Evolutionary conservation across 495 filamentous ascomycete species (phyloP).

Genomic region (Penicillium canariense): DNA sequence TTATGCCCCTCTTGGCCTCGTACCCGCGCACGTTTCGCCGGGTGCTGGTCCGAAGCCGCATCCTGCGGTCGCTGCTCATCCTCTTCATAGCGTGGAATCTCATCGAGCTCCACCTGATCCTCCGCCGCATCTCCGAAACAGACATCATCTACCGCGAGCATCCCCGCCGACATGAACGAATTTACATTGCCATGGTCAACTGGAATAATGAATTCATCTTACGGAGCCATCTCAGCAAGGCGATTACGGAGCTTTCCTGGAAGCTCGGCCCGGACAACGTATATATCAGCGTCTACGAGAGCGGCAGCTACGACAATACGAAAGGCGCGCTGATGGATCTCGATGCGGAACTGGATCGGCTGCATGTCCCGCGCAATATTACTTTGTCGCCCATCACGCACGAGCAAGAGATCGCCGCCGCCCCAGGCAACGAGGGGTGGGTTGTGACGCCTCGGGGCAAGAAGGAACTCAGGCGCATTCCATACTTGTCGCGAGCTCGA

Average conservation of each 20-base stretch:
- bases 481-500: slow-evolving; percentile 62
- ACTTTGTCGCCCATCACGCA: slow-evolving; percentile 54
- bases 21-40: slow-evolving; percentile 17
- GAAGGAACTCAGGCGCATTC: slow-evolving; percentile 63
- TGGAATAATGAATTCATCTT: slow-evolving; percentile 70
- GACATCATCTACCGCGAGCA: slow-evolving; percentile 15
- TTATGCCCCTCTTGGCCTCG: slow-evolving; percentile 16
- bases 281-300: slow-evolving; percentile 68
- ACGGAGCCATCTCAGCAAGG: slow-evolving; percentile 58
- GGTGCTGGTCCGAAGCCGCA: slow-evolving; percentile 12
- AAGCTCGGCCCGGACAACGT: slow-evolving; percentile 63
- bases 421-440: slow-evolving; percentile 52
- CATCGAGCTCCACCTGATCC: slow-evolving; percentile 25
- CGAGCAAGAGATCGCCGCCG: slow-evolving; percentile 46
- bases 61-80: slow-evolving; percentile 24
- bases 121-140: slow-evolving; percentile 15
- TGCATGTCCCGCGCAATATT: slow-evolving; percentile 54
- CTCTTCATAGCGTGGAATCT: slow-evolving; percentile 24
- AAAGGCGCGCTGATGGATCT: slow-evolving; percentile 63
- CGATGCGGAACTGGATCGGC: slow-evolving; percentile 49
- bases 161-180: slow-evolving; percentile 36
- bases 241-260: slow-evolving; percentile 53
- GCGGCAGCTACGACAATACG: slow-evolving; percentile 68
- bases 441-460: slow-evolving; percentile 48
- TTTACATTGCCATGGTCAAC: slow-evolving; percentile 66